Evolutionary conservation across 768 basidiomycete genomes (phyloP).

Genomic region (Ephemerocybe angulata): DNA sequence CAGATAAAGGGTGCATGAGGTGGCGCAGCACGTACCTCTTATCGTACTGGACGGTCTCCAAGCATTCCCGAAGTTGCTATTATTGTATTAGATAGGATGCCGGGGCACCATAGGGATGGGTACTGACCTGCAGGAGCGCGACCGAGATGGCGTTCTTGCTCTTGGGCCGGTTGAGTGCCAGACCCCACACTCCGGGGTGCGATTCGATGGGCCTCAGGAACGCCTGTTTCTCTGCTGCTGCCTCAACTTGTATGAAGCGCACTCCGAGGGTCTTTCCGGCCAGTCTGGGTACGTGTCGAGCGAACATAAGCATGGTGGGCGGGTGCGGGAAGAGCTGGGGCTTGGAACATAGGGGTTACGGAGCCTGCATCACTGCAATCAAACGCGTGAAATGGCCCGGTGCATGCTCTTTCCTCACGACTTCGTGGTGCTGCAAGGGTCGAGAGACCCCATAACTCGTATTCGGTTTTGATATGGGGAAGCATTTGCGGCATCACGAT

Average conservation of each 20-base stretch:
- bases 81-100: conserved; percentile 4
- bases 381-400: too few relatives aligned
- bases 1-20: conserved; percentile 1
- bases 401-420: too few relatives aligned
- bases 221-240: conserved; percentile 28
- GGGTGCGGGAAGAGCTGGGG: neutral
- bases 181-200: conserved; percentile 63
- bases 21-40: conserved; percentile 42
- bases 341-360: too few relatives aligned
- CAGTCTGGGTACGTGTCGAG: neutral
- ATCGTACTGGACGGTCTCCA: conserved; percentile 65
- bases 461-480: too few relatives aligned
- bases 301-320: neutral
- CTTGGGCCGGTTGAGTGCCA: conserved; percentile 78
- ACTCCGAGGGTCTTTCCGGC: neutral
- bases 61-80: conserved; percentile 68
- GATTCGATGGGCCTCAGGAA: conserved; percentile 51
- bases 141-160: conserved; percentile 87
- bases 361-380: too few relatives aligned
- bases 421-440: too few relatives aligned
- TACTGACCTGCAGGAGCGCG: conserved; percentile 58
- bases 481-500: too few relatives aligned
- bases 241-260: conserved; percentile 20
- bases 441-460: too few relatives aligned
- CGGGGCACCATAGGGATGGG: neutral